Evolutionary conservation across 352 stramenopile species (phyloP).

Genomic region (Saprolegnia parasitica): DNA sequence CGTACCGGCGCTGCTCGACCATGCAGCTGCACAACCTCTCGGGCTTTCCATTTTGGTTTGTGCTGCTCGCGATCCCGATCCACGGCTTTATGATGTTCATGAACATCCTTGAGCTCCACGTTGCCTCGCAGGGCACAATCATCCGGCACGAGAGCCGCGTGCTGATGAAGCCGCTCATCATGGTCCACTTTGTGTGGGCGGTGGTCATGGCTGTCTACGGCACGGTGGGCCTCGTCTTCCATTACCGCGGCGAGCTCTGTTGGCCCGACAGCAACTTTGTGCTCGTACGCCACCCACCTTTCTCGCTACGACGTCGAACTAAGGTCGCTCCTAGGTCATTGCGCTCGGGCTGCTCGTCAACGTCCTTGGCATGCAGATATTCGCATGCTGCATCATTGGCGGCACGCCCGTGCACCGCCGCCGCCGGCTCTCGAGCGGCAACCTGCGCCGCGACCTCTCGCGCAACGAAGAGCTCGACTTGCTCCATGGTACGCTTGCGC

Average conservation of each 20-base stretch:
- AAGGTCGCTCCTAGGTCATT: constrained; percentile 1
- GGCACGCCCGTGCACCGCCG: constrained; percentile 25
- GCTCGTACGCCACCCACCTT: constrained; percentile 38
- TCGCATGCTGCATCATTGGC: constrained; percentile 26
- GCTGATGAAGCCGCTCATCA: constrained; percentile 75
- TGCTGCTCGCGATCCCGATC: constrained; percentile 56
- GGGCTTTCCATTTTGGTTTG: constrained; percentile 77
- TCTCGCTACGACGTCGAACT: background rate
- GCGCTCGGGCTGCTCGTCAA: constrained; percentile 17
- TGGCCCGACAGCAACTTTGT: constrained; percentile 70
- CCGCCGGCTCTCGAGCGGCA: background rate
- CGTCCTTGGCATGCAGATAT: constrained; percentile 22
- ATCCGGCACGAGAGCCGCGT: constrained; percentile 81
- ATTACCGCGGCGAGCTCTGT: constrained; percentile 67
- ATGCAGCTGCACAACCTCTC: constrained; percentile 47
- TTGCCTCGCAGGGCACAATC: constrained; percentile 80
- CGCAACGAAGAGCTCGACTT: constrained; percentile 13
- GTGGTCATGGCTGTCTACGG: constrained; percentile 59
- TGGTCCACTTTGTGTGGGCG: constrained; percentile 73
- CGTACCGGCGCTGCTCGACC: constrained; percentile 61
- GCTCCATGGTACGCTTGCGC: constrained; percentile 24
- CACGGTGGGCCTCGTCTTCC: constrained; percentile 51
- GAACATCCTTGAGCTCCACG: constrained; percentile 82
- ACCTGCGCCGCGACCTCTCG: background rate
- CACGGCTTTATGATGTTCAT: constrained; percentile 78